phyloP scores from a whole-genome alignment of 1,284 basidiomycete genomes.

The Puccinia coronata region DNA sequence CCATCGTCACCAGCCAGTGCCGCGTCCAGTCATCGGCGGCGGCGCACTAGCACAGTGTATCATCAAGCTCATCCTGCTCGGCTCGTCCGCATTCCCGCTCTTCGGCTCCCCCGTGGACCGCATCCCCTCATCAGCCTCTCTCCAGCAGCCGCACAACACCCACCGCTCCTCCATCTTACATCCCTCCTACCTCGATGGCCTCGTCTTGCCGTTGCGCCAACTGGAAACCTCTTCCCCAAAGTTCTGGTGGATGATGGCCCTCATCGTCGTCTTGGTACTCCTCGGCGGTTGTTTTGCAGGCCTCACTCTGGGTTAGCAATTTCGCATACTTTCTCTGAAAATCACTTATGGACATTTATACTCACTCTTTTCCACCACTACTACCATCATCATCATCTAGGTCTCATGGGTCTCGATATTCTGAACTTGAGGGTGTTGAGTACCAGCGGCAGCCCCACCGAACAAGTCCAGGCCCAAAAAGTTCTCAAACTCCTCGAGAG shows the following conservation, averaged over 20 bases:
- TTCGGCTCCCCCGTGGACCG: conserved; percentile 29
- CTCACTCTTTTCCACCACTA: too few species aligned
- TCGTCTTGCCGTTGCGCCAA: background rate
- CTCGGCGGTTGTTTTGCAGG: conserved; percentile 50
- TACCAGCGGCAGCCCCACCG: conserved; percentile 60
- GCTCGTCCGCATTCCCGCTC: conserved; percentile 32
- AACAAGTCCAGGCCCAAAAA: conserved; percentile 60
- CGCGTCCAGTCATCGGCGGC: too few species aligned
- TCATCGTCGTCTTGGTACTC: conserved; percentile 45
- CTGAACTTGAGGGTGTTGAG: conserved; percentile 66
- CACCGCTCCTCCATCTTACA: background rate
- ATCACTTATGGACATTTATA: too few species aligned
- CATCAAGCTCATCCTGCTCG: conserved; percentile 37
- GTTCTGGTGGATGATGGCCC: conserved; percentile 48
- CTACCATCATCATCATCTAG: conserved; percentile 57
- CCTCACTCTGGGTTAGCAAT: conserved; percentile 38
- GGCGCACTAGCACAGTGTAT: conserved; percentile 22
- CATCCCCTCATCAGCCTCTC: background rate
- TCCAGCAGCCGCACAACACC: background rate
- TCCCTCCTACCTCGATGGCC: background rate
- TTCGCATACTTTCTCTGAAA: too few species aligned
- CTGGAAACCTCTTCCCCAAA: conserved; percentile 17
- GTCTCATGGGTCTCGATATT: conserved; percentile 91
- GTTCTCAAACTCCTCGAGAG: conserved; percentile 60
- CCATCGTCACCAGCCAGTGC: too few species aligned